Conservation (phyloP, 495 filamentous ascomycete genomes). For the Penicillium salamii region DNA sequence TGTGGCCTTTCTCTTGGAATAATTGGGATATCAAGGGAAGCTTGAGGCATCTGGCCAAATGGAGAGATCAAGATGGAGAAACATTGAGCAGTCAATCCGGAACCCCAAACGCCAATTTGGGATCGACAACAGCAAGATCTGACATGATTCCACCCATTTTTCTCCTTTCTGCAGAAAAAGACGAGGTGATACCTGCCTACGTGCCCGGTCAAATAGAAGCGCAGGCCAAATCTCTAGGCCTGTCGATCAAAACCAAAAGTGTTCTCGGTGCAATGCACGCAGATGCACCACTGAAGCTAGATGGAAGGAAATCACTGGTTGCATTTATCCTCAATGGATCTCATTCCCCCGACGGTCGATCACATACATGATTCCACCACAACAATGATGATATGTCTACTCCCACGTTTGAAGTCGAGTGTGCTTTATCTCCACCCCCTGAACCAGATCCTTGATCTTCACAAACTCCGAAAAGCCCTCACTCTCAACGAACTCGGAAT, state of each 20-base stretch:
- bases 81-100: neutral
- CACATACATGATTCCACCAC: neutral
- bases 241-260: constrained; percentile 30
- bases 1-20: constrained; percentile 53
- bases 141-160: constrained; percentile 41
- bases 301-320: constrained; percentile 44
- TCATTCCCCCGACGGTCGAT: neutral
- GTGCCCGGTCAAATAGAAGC: constrained; percentile 50
- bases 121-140: neutral
- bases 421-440: constrained; percentile 45
- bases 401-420: constrained; percentile 18
- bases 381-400: neutral
- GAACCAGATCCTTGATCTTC: constrained; percentile 24
- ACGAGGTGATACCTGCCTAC: constrained; percentile 64
- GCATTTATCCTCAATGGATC: constrained; percentile 20
- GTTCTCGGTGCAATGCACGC: constrained; percentile 53
- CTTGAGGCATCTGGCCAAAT: constrained; percentile 32
- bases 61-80: constrained; percentile 8
- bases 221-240: constrained; percentile 25
- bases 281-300: constrained; percentile 38
- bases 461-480: constrained; percentile 36
- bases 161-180: constrained; percentile 59
- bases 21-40: constrained; percentile 47
- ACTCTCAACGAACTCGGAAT: constrained; percentile 38
- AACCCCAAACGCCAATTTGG: neutral